Percentiles rank a stretch among this genome's conserved stretches.
Conservation (phyloP, 2,329 filamentous ascomycete species). For the Trichoderma atrobrunneum region DNA sequence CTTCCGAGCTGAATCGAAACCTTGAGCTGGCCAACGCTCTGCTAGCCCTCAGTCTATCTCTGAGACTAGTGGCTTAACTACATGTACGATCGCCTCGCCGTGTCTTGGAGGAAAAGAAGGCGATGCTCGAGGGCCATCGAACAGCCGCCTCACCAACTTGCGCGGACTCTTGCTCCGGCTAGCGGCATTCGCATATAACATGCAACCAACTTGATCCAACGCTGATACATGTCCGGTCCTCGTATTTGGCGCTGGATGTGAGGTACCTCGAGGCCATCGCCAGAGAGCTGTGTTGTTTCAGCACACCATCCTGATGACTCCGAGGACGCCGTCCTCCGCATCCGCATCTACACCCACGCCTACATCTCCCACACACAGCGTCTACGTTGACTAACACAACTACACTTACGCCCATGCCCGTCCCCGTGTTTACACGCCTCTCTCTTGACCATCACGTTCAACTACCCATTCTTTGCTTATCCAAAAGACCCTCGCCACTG, state of each 20-base stretch:
- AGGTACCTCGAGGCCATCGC: conserved; percentile 5
- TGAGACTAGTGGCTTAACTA: background rate
- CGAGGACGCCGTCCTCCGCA: conserved; percentile 17
- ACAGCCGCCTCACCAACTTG: background rate
- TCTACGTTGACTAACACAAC: background rate
- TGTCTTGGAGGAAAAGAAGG: conserved; percentile 7
- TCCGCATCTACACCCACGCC: background rate
- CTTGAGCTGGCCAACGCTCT: background rate
- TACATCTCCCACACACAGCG: background rate
- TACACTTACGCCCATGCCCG: background rate
- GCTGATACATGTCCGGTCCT: background rate
- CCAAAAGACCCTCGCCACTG: background rate
- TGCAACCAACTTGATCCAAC: background rate
- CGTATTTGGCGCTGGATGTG: background rate
- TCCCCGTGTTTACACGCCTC: background rate
- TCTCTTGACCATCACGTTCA: background rate
- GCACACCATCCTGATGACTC: conserved; percentile 10
- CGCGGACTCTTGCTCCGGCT: background rate
- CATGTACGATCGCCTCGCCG: background rate
- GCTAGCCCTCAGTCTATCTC: conserved; percentile 3
- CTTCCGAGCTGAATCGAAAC: conserved; percentile 16
- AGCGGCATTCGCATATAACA: conserved; percentile 2
- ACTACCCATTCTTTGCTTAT: background rate
- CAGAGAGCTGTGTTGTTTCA: conserved; percentile 15
- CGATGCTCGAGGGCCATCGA: background rate